Evolutionary conservation across 1,284 basidiomycete genomes (phyloP), one percentile per base, ranked within the genome.

Genomic region (Sporisorium sorghi): DNA sequence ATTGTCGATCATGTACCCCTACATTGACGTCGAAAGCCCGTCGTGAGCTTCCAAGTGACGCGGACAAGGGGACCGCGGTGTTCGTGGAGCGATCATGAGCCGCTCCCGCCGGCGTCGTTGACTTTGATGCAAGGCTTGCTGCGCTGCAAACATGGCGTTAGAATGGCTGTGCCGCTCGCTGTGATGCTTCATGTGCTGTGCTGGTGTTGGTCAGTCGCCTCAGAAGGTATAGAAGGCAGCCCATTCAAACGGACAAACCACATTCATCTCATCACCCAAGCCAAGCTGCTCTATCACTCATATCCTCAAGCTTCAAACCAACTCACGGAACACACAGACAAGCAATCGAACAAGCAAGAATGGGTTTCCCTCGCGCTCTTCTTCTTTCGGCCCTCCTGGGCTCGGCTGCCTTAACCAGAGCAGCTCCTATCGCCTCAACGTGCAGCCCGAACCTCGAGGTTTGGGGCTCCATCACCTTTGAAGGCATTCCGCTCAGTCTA

Each of bases 341-440:
- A 37, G 15, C 28, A 14, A 17, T 23, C 37, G 19, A 14, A n/a
- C 46, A 42, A 60, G n/a, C 51, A 49, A 40, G 19, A n/a, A 64
- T 64, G 61, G n/a, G 37, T 17, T 64, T 57, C 33, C 43, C 35
- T 7, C 40, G 35, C 42, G 43, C 61, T 4, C 24, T 52, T 8
- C 49, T 64, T 10, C 55, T 64, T 21, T 57, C 49, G 15, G 61
- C 61, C 44, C 17, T 64, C 2, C 19, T 64, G 33, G 54, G 44
- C 17, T 32, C 46, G 11, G 37, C 51, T 15, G 43, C 52, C 26
- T 14, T 58, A 21, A 48, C 23, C 40, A 24, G 23, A 7, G 61
- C 61, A 5, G 61, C 61, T 30, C 60, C 60, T 3, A 17, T 44
- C 26, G 5, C 21, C 12, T 50, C 62, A 3, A 44, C 51, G 4